phyloP scores from a whole-genome alignment of 345 rosid species.

The Lepidium didymum region DNA sequence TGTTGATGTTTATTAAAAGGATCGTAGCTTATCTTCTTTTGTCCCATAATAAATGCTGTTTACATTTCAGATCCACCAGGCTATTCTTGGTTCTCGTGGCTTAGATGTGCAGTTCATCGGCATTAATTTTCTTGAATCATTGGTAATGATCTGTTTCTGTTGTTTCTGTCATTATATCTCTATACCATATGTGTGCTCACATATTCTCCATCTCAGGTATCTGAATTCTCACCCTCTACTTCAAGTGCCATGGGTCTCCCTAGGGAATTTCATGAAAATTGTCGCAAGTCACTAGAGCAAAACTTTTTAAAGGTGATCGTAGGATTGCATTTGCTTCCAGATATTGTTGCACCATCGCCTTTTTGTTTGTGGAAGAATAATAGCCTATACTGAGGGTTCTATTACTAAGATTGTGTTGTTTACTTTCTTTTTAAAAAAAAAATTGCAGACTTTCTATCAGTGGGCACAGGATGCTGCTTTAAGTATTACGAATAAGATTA shows the following conservation, averaged over 20 bases:
- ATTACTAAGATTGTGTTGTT: constrained; percentile 4
- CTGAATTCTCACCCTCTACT: constrained; percentile 94
- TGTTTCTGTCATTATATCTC: not conserved
- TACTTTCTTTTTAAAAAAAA: not conserved
- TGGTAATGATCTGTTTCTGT: constrained; percentile 45
- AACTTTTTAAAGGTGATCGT: constrained; percentile 67
- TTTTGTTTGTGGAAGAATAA: constrained; percentile 8
- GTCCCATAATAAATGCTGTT: constrained; percentile 24
- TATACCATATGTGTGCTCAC: constrained; percentile 8
- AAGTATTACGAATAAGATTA: constrained; percentile 60
- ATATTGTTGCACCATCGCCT: constrained; percentile 3
- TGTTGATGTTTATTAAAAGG: not conserved
- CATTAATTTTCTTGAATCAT: constrained; percentile 76
- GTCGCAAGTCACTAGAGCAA: constrained; percentile 70
- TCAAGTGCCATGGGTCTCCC: constrained; percentile 97
- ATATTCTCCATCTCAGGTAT: constrained; percentile 48
- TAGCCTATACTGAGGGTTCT: constrained; percentile 9
- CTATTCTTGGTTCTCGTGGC: constrained; percentile 69
- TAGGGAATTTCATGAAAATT: constrained; percentile 89
- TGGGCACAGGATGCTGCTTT: constrained; percentile 90
- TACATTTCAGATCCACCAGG: constrained; percentile 70
- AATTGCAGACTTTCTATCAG: constrained; percentile 66
- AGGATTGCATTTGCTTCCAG: constrained; percentile 16
- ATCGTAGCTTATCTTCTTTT: constrained; percentile 5
- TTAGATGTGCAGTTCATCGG: constrained; percentile 74